Evolutionary conservation across 805 yeast genomes (phyloP).

Genomic region (Scheffersomyces spartinae): DNA sequence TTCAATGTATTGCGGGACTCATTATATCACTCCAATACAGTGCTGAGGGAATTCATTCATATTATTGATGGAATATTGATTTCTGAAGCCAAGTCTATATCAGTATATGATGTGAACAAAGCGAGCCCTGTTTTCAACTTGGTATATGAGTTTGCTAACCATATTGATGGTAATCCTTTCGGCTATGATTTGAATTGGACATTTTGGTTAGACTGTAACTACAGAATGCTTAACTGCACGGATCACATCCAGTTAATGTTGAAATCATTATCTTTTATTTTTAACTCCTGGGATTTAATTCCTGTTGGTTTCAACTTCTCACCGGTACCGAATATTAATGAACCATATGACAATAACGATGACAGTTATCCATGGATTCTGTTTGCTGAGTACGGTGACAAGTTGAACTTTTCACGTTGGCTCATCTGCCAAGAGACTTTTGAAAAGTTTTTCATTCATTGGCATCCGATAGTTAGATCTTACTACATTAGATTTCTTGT

Average conservation of each 20-base stretch:
- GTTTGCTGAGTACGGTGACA: slow-evolving; percentile 26
- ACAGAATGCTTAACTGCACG: slow-evolving; percentile 45
- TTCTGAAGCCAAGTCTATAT: slow-evolving; percentile 18
- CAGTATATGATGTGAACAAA: slow-evolving; percentile 24
- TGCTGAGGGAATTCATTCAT: too few species aligned
- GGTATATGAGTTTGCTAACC: slow-evolving; percentile 25
- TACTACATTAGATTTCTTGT: slow-evolving; percentile 56
- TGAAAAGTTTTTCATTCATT: slow-evolving; percentile 55
- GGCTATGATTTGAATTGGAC: slow-evolving; percentile 47
- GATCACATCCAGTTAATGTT: slow-evolving; percentile 52
- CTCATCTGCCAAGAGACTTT: slow-evolving; percentile 40
- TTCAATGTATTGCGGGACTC: too few species aligned
- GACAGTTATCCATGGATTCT: slow-evolving; percentile 27
- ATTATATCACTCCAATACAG: too few species aligned
- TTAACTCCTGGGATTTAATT: slow-evolving; percentile 63
- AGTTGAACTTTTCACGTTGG: slow-evolving; percentile 43
- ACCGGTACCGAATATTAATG: too few species aligned
- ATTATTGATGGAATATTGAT: slow-evolving; percentile 24
- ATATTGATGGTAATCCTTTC: slow-evolving; percentile 12
- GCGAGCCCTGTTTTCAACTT: slow-evolving; percentile 33
- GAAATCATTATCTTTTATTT: slow-evolving; percentile 53
- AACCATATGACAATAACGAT: slow-evolving; percentile 3
- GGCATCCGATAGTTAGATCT: slow-evolving; percentile 68
- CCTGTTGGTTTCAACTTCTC: slow-evolving; percentile 21
- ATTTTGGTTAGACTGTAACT: slow-evolving; percentile 58